Base-by-base conservation (phyloP, 352 stramenopile genomes). In the Phytophthora syringae region DNA sequence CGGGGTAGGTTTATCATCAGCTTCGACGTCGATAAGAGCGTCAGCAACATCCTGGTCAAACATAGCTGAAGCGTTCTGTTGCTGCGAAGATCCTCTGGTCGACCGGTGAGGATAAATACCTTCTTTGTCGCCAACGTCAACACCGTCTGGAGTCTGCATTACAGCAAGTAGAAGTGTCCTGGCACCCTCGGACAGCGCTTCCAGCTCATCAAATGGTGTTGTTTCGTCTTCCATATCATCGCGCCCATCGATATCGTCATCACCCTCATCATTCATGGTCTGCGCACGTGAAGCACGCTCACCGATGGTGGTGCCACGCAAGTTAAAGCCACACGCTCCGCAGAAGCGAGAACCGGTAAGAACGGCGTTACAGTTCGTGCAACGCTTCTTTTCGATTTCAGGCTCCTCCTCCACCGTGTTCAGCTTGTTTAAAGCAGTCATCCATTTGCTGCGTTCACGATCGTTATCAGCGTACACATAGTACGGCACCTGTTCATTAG, bases 391-490 rank as follows among this genome's bases (percentile, higher is more conserved):
- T 50, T 92, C 84, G 2, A 82, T 51, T 27, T 92, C 74, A 5
- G 82, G 81, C 27, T 95, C 87, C 59, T 95, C 85, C 3, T 73
- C 72, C 12, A 92, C 77, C 0, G 80, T 60, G 10, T 79, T 93
- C 12, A 94, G 63, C 64, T 96, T 96, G 28, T 85, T 72, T 40
- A 96, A 72, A 15, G 89, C 89, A 20, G 82, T 91, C 78, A 96
- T 93, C 89, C 89, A 96, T 62, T 95, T 95, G 37, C 78, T 90
- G 28, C 88, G 89, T 64, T 96, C 87, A 2, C 86, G 84, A 52
- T 95, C 87, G 39, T 93, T 96, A 65, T 95, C 89, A 0, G 89
- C 89, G 60, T 94, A 96, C 32, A 96, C 89, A 57, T 95, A 96
- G 70, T 95, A 96, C 30, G 89, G 89, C n/a, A 95, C 84, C 55